A percentile compares a stretch with the other conserved stretches of the same genome.
These are phyloP conservation scores for Fagopyrum esculentum DNA, from an alignment of 148 eudicot species.

Conservation along the genomic window DNA sequence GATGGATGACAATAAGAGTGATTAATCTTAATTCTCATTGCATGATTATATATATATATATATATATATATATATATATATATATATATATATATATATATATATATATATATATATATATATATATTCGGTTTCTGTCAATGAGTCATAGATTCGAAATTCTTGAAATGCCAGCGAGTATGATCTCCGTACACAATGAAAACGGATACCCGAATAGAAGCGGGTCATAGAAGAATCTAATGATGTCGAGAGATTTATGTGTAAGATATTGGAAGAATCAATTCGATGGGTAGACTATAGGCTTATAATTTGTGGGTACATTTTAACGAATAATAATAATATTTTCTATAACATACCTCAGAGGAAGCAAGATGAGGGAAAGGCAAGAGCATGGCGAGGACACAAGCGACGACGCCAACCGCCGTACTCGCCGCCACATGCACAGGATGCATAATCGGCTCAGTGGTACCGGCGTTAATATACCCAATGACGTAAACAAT, in stretches of 20 bases:
- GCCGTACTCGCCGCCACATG: slow-evolving; percentile 72
- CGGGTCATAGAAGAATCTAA: not conserved
- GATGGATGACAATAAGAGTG: not conserved
- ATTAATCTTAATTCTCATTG: not conserved
- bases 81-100: not conserved
- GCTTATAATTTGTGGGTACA: not conserved
- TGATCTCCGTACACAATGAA: not conserved
- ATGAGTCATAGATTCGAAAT: slow-evolving; percentile 5
- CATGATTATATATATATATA: not conserved
- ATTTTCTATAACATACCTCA: slow-evolving; percentile 30
- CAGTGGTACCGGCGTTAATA: slow-evolving; percentile 27
- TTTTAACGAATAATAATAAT: not conserved
- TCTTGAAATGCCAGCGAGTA: not conserved
- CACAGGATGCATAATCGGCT: slow-evolving; percentile 66
- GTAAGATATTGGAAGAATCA: slow-evolving; percentile 8
- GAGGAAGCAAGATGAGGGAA: slow-evolving; percentile 47
- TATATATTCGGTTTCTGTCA: not conserved
- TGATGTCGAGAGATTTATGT: not conserved
- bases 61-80: not conserved
- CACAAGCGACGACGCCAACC: slow-evolving; percentile 59
- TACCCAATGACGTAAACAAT: slow-evolving; percentile 50
- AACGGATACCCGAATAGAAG: not conserved
- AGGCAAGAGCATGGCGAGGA: slow-evolving; percentile 60
- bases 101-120: not conserved
- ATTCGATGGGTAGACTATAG: not conserved